These are phyloP conservation scores for Pleodorina starrii DNA, from an alignment of 139 green algal species.

Conservation along the genomic window DNA sequence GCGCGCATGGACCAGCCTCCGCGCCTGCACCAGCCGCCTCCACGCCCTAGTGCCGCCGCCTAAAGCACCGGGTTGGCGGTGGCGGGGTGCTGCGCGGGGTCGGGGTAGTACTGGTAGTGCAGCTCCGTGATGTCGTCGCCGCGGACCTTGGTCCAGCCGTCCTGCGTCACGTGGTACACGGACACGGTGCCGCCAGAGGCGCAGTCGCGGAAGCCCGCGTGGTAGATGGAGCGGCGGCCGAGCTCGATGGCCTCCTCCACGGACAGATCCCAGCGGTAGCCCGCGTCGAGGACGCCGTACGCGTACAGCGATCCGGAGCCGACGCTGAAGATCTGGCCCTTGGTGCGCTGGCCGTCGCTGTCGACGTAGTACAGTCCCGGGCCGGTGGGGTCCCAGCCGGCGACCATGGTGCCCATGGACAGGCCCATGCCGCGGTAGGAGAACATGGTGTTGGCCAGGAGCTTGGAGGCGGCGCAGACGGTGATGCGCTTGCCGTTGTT, in stretches of 20 bases:
- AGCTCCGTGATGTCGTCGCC: slow-evolving; percentile 96
- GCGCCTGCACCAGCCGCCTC: too few relatives aligned
- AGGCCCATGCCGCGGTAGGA: slow-evolving; percentile 97
- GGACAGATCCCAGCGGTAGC: slow-evolving; percentile 94
- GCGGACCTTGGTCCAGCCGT: slow-evolving; percentile 97
- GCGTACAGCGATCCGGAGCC: slow-evolving; percentile 97
- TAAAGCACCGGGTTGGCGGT: slow-evolving; percentile 61
- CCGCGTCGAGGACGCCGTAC: slow-evolving; percentile 97
- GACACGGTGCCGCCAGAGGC: slow-evolving; percentile 95
- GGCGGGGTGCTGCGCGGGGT: slow-evolving; percentile 64
- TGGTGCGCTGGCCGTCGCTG: slow-evolving; percentile 94
- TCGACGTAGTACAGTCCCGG: slow-evolving; percentile 99
- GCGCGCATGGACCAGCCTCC: too few relatives aligned
- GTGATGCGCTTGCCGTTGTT: slow-evolving; percentile 96
- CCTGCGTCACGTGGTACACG: slow-evolving; percentile 97
- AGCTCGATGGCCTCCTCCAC: slow-evolving; percentile 96
- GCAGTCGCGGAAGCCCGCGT: slow-evolving; percentile 98
- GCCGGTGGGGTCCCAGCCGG: slow-evolving; percentile 89
- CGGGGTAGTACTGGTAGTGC: slow-evolving; percentile 95
- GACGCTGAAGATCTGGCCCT: slow-evolving; percentile 95
- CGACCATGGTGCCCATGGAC: slow-evolving; percentile 99
- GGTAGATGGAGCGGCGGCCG: slow-evolving; percentile 95
- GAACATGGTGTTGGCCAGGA: slow-evolving; percentile 98
- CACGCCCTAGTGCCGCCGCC: too few relatives aligned
- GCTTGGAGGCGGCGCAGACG: slow-evolving; percentile 96